phyloP scores from a whole-genome alignment of 139 green algal genomes.

The Haematococcus lacustris region DNA sequence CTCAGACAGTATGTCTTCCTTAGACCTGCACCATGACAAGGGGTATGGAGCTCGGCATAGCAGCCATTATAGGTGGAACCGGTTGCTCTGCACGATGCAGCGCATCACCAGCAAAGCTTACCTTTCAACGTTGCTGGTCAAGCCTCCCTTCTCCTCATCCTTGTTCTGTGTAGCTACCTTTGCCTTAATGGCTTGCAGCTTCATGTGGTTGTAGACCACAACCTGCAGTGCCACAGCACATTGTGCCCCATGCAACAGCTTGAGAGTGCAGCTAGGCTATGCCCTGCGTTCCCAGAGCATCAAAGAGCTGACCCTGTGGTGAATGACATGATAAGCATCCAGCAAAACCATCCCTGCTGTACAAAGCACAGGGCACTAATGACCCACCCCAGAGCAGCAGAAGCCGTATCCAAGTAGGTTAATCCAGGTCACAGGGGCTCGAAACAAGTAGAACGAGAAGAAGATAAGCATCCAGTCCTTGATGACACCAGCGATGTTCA shows the following conservation, averaged over 20 bases:
- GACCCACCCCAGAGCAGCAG: conserved; percentile 55
- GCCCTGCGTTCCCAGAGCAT: no score
- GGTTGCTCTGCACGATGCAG: no score
- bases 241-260: no score
- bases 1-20: conserved; percentile 53
- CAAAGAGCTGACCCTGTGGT: no score
- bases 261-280: no score
- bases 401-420: conserved; percentile 76
- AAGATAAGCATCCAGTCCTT: conserved; percentile 42
- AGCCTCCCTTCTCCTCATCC: conserved; percentile 32
- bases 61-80: neutral
- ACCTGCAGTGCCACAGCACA: conserved; percentile 32
- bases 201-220: conserved; percentile 67
- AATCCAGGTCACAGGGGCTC: conserved; percentile 70
- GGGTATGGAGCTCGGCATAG: no score
- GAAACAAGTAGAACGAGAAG: conserved; percentile 19
- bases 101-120: neutral
- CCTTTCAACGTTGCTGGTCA: neutral
- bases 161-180: conserved; percentile 23
- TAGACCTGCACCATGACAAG: conserved; percentile 25
- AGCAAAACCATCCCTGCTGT: no score
- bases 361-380: neutral
- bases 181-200: conserved; percentile 58
- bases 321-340: no score
- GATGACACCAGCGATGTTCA: conserved; percentile 52